These are phyloP conservation scores for Tulasnella sp. DNA, from an alignment of 768 basidiomycete species.

Conservation along the genomic window DNA sequence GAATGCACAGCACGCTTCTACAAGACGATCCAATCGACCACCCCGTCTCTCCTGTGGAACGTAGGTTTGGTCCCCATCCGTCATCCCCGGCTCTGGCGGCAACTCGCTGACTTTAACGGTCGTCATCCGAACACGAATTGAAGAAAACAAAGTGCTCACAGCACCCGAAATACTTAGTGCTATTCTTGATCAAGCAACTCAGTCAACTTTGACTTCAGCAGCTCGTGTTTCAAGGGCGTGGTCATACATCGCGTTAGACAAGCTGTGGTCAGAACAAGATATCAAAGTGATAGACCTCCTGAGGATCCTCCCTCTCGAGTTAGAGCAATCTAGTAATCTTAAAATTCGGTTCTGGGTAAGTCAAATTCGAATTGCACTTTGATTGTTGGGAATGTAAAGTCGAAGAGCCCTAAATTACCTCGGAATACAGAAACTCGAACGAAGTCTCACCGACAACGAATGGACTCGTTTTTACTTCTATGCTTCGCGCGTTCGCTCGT, in stretches of 20 bases:
- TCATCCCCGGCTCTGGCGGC: neutral
- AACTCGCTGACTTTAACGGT: neutral
- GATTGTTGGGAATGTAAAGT: too few species aligned
- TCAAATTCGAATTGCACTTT: neutral
- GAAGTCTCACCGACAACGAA: neutral
- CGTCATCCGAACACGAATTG: neutral
- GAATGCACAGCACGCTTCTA: neutral
- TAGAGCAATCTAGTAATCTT: neutral
- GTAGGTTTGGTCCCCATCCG: neutral
- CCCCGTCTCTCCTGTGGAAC: neutral
- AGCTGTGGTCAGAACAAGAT: neutral
- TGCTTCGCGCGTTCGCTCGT: neutral
- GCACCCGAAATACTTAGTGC: neutral
- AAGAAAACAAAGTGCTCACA: neutral
- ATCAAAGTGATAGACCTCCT: neutral
- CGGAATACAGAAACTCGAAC: neutral
- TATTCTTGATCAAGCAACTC: neutral
- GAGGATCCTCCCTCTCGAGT: neutral
- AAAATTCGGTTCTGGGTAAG: neutral
- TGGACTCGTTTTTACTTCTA: neutral
- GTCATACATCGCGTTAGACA: neutral
- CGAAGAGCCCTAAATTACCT: neutral
- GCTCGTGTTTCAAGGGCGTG: neutral
- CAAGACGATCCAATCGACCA: neutral
- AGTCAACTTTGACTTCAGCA: neutral